Conservation (phyloP, 306 rosid genomes). For the Rubus idaeus region DNA sequence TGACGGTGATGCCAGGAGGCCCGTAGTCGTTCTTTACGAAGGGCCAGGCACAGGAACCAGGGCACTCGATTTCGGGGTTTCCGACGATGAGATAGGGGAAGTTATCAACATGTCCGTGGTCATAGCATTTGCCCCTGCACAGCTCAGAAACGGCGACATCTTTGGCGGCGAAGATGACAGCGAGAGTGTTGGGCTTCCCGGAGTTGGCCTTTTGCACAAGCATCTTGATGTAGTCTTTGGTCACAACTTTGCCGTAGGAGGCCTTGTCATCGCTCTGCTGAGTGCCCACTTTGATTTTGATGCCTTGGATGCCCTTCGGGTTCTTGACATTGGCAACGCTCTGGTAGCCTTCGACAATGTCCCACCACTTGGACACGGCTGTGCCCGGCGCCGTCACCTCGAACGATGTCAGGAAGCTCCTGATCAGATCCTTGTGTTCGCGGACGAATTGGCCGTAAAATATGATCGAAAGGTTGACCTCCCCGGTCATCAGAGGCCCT, state of each 20-base stretch:
- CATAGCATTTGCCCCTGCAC: conserved; percentile 52
- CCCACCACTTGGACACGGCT: neutral
- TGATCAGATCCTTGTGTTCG: conserved; percentile 3
- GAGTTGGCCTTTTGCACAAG: neutral
- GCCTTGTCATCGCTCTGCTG: neutral
- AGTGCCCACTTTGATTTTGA: neutral
- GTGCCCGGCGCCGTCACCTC: neutral
- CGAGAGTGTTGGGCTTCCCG: conserved; percentile 21
- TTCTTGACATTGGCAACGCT: neutral
- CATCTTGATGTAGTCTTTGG: neutral
- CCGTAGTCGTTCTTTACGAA: conserved; percentile 17
- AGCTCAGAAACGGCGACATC: conserved; percentile 40
- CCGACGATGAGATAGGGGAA: conserved; percentile 43
- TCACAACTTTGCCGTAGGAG: neutral
- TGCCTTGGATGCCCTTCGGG: no score
- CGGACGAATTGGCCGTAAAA: neutral
- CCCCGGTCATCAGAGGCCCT: conserved; percentile 14
- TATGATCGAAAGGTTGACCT: conserved; percentile 7
- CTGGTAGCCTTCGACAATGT: neutral
- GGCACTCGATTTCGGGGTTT: conserved; percentile 54
- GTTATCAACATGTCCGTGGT: conserved; percentile 41
- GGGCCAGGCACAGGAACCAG: conserved; percentile 55
- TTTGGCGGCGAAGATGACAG: conserved; percentile 27
- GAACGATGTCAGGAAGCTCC: conserved; percentile 11
- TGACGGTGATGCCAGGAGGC: neutral